A percentile compares a stretch with the other conserved stretches of the same genome.
Evolutionary conservation across 2,329 filamentous ascomycete genomes (phyloP).

Genomic region (Colletotrichum costaricense): DNA sequence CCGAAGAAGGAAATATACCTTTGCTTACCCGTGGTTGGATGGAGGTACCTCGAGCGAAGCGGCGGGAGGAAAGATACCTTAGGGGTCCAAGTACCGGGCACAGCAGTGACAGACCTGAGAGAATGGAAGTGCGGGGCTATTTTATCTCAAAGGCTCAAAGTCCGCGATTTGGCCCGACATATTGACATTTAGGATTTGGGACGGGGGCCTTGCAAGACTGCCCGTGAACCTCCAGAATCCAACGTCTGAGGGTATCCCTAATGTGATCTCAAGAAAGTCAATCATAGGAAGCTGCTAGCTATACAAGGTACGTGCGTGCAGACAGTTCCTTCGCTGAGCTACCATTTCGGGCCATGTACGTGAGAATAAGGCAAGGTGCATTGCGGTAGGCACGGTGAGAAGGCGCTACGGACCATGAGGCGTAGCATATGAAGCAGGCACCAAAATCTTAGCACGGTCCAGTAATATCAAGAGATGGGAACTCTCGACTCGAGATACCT

Average conservation of each 20-base stretch:
- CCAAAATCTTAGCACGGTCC: not conserved
- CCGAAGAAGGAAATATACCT: conserved; percentile 7
- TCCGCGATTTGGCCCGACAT: conserved; percentile 3
- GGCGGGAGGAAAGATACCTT: not conserved
- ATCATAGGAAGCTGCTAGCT: not conserved
- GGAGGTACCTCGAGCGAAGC: not conserved
- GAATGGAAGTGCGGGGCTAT: conserved; percentile 19
- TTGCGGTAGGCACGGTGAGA: conserved; percentile 1
- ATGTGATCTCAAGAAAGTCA: conserved; percentile 3
- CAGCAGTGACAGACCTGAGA: not conserved
- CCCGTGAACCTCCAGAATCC: not conserved
- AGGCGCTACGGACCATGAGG: not conserved
- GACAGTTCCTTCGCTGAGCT: not conserved
- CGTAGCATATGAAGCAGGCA: conserved; percentile 20
- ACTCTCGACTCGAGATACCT: not conserved
- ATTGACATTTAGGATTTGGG: not conserved
- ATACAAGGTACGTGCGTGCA: conserved; percentile 18
- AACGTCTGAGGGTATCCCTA: not conserved
- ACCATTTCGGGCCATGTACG: conserved; percentile 2
- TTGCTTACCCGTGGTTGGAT: not conserved
- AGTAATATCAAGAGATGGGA: conserved; percentile 12
- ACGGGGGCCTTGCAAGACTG: not conserved
- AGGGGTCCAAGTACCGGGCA: conserved; percentile 28
- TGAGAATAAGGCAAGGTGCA: not conserved
- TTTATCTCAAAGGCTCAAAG: not conserved